Conservation (phyloP, 2,329 filamentous ascomycete genomes). For the Claviceps humidiphila region DNA sequence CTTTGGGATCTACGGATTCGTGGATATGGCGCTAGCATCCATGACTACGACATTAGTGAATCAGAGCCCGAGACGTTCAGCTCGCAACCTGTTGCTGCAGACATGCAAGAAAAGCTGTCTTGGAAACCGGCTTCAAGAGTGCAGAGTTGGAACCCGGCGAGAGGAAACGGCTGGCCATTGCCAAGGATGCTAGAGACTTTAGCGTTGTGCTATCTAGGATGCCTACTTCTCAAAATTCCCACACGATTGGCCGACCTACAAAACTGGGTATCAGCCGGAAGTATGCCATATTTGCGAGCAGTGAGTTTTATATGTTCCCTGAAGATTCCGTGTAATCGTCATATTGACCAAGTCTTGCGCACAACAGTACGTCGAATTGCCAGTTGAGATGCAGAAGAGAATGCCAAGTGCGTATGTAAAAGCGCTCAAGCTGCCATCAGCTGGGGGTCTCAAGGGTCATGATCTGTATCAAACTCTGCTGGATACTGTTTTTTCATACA, state of each 20-base stretch:
- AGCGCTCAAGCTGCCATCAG: conserved; percentile 38
- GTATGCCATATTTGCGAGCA: conserved; percentile 59
- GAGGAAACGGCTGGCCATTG: conserved; percentile 35
- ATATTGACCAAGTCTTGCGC: conserved; percentile 2
- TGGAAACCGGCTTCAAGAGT: conserved; percentile 19
- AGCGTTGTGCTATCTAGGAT: conserved; percentile 66
- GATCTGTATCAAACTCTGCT: conserved; percentile 52
- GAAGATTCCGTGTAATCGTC: background rate
- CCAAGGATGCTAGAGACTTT: conserved; percentile 65
- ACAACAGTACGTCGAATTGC: conserved; percentile 42
- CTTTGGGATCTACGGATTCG: conserved; percentile 66
- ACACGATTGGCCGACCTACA: conserved; percentile 61
- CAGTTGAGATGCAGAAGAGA: conserved; percentile 50
- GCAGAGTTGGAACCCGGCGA: conserved; percentile 31
- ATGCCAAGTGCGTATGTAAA: conserved; percentile 49
- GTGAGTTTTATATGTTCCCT: conserved; percentile 25
- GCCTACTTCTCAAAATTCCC: conserved; percentile 61
- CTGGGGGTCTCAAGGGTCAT: conserved; percentile 31
- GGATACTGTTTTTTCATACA: conserved; percentile 49
- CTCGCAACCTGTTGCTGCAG: conserved; percentile 19
- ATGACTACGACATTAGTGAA: conserved; percentile 13
- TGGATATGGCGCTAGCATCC: conserved; percentile 25
- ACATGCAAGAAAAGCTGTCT: conserved; percentile 11
- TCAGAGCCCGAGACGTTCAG: conserved; percentile 24
- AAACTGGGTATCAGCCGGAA: conserved; percentile 51